Percentiles rank a stretch among this genome's conserved stretches.
Conservation (phyloP, 83 land plant species). For the Thuja plicata region DNA sequence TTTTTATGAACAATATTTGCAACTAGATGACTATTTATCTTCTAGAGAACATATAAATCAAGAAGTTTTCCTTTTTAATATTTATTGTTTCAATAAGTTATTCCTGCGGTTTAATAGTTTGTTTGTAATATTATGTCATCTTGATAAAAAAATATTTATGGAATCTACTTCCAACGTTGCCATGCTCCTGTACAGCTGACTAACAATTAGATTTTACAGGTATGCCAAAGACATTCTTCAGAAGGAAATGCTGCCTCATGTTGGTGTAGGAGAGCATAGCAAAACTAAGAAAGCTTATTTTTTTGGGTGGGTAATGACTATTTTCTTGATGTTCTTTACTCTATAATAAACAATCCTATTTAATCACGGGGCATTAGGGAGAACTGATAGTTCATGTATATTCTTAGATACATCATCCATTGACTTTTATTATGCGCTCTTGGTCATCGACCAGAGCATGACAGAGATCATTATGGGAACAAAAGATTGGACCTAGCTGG, state of each 20-base stretch:
- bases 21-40: too few relatives aligned
- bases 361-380: neutral
- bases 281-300: slow-evolving; percentile 99
- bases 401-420: slow-evolving; percentile 86
- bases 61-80: too few relatives aligned
- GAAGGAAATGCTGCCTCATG: slow-evolving; percentile 99
- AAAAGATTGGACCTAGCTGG: slow-evolving; percentile 99
- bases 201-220: slow-evolving; percentile 30
- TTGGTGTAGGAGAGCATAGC: slow-evolving; percentile 95
- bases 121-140: neutral
- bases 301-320: slow-evolving; percentile 66
- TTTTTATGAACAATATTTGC: neutral
- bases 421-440: slow-evolving; percentile 94
- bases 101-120: neutral
- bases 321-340: neutral
- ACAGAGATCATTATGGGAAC: slow-evolving; percentile 99
- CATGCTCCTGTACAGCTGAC: neutral
- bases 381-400: neutral
- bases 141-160: neutral
- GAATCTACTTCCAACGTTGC: neutral
- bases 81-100: neutral
- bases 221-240: slow-evolving; percentile 99
- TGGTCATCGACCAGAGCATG: slow-evolving; percentile 94
- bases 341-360: neutral
- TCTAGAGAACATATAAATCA: too few relatives aligned